Evolutionary conservation across 768 basidiomycete species (phyloP), one percentile per base, ranked within the genome.

Genomic region (Tulasnella sp.): DNA sequence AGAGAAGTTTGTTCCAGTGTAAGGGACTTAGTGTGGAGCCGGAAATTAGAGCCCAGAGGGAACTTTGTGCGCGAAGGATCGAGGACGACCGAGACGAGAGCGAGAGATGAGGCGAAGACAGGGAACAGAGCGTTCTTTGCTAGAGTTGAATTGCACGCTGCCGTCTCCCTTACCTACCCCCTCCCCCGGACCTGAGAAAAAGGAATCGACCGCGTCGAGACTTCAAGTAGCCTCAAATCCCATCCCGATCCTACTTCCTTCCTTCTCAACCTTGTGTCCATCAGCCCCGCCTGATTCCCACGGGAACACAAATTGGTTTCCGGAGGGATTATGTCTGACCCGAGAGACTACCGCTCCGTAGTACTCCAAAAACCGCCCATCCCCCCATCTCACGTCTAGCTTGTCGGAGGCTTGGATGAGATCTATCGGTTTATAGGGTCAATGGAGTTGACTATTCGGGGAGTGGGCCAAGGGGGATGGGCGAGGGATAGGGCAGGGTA

Each of bases 11-110:
- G 61, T 67, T 67, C 61, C 61, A 67, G 61, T 29, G 61, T 67
- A 32, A 67, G 61, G 61, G 61, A 26, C 61, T 67, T 13, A 29
- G 18, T 16, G 61, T 67, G 61, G 61, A 67, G 61, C 61, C 29
- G 61, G 61, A 67, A 67, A 67, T 57, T 57, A 67, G 61, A 67
- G 35, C 55, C 55, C 55, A 57, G 55, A 57, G 55, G n/a, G 55
- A 29, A 23, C 2, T 2, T 26, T 57, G n/a, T 29, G 55, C 11
- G 23, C 44, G 51, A 51, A 20, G n/a, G 51, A 20, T 51, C 23
- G 51, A 51, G 51, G 51, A 23, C 51, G 51, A 35, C n/a, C 57
- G 29, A 67, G 55, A 26, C 32, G 29, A 67, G 61, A 32, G 61
- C 35, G 35, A 35, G 35, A 35, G 35, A 67, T 42, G 44, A 44